These are phyloP conservation scores for Thelonectria rubi DNA, from an alignment of 2,329 filamentous ascomycete species.

Conservation along the genomic window DNA sequence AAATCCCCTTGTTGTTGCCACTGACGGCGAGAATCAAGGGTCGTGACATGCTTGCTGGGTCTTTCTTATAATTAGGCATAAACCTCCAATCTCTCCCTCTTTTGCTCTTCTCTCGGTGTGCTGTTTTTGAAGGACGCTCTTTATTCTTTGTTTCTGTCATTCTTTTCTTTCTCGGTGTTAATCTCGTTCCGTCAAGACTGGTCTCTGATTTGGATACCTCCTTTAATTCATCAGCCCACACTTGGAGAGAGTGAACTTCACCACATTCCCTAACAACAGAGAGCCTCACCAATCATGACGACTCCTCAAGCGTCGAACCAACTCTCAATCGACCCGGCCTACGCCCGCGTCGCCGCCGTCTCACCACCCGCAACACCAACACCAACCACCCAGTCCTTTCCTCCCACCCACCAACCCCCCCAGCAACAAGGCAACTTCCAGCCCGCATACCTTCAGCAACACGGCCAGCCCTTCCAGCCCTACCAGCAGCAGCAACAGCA, in stretches of 20 bases:
- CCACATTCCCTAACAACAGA: not conserved
- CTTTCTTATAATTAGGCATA: slow-evolving; percentile 5
- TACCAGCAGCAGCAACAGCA: slow-evolving; percentile 21
- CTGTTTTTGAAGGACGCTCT: not conserved
- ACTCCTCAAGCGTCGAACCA: slow-evolving; percentile 38
- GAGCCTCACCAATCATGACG: slow-evolving; percentile 30
- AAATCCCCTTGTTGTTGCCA: not conserved
- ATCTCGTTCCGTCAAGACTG: not conserved
- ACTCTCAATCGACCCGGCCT: slow-evolving; percentile 23
- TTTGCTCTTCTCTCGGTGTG: not conserved
- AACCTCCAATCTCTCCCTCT: slow-evolving; percentile 4
- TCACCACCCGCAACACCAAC: slow-evolving; percentile 10
- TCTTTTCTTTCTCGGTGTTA: not conserved
- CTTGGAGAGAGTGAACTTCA: not conserved
- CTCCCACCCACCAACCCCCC: slow-evolving; percentile 25
- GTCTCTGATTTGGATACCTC: not conserved
- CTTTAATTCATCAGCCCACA: slow-evolving; percentile 1
- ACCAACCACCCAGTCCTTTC: slow-evolving; percentile 22
- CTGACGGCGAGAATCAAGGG: not conserved
- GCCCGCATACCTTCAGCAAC: slow-evolving; percentile 26
- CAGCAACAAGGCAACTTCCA: slow-evolving; percentile 31
- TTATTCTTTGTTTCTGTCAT: not conserved
- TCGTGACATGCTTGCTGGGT: not conserved
- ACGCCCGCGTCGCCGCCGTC: slow-evolving; percentile 9
- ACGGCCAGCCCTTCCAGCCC: slow-evolving; percentile 38